Percentiles rank a stretch among this genome's conserved stretches.
Evolutionary conservation across 1,139 yeast species (phyloP).

Genomic region (Pichia sp.): DNA sequence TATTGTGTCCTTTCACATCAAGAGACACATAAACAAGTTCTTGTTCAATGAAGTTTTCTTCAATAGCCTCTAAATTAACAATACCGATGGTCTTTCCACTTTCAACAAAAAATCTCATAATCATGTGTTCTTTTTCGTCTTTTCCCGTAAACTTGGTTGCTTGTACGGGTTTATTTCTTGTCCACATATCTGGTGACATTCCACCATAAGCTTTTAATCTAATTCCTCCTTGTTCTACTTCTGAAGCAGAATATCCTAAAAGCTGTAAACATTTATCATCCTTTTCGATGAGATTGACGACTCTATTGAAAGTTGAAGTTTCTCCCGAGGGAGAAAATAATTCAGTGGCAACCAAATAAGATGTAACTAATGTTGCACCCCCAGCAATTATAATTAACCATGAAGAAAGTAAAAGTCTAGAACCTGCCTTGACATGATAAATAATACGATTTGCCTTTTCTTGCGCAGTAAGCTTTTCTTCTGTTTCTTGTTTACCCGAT

Average conservation of each 20-base stretch:
- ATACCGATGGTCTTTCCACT: conserved; percentile 55
- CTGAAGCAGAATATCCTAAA: conserved; percentile 43
- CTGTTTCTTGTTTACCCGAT: neutral
- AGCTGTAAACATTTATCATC: conserved; percentile 55
- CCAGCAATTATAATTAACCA: conserved; percentile 60
- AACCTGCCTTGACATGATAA: conserved; percentile 42
- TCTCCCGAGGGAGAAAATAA: conserved; percentile 85
- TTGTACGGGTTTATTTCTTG: conserved; percentile 73
- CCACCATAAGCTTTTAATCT: conserved; percentile 84
- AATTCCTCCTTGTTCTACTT: conserved; percentile 26
- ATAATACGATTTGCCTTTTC: conserved; percentile 25
- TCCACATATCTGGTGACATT: conserved; percentile 65
- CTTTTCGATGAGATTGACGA: conserved; percentile 68
- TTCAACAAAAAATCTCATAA: conserved; percentile 84
- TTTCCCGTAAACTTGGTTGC: conserved; percentile 40
- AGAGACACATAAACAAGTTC: conserved; percentile 70
- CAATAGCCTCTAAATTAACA: conserved; percentile 74
- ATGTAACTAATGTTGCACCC: conserved; percentile 62
- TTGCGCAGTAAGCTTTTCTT: conserved; percentile 13
- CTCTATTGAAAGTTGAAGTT: conserved; percentile 82
- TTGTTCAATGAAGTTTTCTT: conserved; percentile 58
- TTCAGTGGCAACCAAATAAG: conserved; percentile 72
- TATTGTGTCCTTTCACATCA: conserved; percentile 65
- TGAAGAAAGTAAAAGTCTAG: conserved; percentile 58
- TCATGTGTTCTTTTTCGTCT: conserved; percentile 72